A percentile compares a stretch with the other conserved stretches of the same genome.
Conservation (phyloP, 2,329 filamentous ascomycete genomes). For the Colletotrichum karsti region DNA sequence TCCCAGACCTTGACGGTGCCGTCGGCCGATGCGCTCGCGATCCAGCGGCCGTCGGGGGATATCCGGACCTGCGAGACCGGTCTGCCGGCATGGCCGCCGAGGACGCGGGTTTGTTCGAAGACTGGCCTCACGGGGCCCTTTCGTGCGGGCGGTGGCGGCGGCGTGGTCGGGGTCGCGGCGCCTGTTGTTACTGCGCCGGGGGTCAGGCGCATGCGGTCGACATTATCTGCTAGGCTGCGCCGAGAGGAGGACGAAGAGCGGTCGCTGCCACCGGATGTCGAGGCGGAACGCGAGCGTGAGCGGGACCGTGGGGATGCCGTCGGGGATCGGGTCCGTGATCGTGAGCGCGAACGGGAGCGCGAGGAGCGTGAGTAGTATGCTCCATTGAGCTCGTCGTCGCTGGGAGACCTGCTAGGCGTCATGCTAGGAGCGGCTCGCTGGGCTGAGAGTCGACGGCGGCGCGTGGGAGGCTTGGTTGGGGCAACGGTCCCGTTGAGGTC, state of each 20-base stretch:
- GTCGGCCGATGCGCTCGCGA: constrained; percentile 91
- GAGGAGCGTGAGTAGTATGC: constrained; percentile 32
- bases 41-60: constrained; percentile 88
- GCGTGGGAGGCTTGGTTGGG: background rate
- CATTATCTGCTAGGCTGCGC: constrained; percentile 20
- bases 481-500: background rate
- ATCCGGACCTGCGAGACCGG: constrained; percentile 88
- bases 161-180: constrained; percentile 31
- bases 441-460: constrained; percentile 26
- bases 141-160: constrained; percentile 21
- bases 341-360: constrained; percentile 33
- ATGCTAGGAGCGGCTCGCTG: constrained; percentile 27
- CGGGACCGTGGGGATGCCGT: constrained; percentile 34
- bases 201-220: constrained; percentile 29
- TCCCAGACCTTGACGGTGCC: constrained; percentile 93
- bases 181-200: constrained; percentile 35
- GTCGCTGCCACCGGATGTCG: constrained; percentile 37
- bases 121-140: constrained; percentile 21
- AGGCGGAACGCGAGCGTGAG: constrained; percentile 41
- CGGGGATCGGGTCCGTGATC: constrained; percentile 29
- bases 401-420: constrained; percentile 29
- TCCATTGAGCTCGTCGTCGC: constrained; percentile 33
- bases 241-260: constrained; percentile 30
- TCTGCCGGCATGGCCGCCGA: constrained; percentile 77
- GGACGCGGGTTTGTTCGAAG: constrained; percentile 53